Evolutionary conservation across 768 basidiomycete species (phyloP).

Genomic region (Suillus paluster): DNA sequence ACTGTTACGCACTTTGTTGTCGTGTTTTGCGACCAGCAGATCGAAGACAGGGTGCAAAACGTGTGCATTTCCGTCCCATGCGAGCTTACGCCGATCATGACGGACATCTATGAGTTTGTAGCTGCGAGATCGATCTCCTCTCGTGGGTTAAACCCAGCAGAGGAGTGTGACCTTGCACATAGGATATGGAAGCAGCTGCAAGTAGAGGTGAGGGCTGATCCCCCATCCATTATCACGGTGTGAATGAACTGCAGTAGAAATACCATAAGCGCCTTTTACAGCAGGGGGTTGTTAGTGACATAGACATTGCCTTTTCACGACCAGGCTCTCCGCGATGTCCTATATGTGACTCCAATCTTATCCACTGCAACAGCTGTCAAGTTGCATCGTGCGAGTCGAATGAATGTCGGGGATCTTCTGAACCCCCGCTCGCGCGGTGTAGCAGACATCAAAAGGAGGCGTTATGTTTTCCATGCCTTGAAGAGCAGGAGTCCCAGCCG

Average conservation of each 20-base stretch:
- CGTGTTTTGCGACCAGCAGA: background rate
- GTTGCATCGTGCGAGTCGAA: background rate
- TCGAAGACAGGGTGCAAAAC: background rate
- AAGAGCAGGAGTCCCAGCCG: background rate
- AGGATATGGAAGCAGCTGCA: slow-evolving; percentile 2
- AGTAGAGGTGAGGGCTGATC: background rate
- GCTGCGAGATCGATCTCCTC: background rate
- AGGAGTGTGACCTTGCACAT: slow-evolving; percentile 1
- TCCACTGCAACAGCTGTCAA: background rate
- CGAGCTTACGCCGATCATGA: background rate
- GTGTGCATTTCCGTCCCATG: background rate
- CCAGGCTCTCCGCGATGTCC: background rate
- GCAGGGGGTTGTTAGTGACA: background rate
- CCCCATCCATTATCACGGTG: background rate
- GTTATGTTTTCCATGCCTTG: background rate
- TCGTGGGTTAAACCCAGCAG: background rate
- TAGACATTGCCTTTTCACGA: background rate
- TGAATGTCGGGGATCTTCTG: background rate
- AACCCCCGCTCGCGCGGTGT: background rate
- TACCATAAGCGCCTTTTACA: background rate
- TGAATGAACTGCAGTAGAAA: background rate
- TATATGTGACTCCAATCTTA: slow-evolving; percentile 8
- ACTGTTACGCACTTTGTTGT: background rate
- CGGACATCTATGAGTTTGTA: background rate
- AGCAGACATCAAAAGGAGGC: background rate